These are phyloP conservation scores for Ceratocystis diversiconidia DNA, from an alignment of 2,329 filamentous ascomycete species.

Conservation along the genomic window DNA sequence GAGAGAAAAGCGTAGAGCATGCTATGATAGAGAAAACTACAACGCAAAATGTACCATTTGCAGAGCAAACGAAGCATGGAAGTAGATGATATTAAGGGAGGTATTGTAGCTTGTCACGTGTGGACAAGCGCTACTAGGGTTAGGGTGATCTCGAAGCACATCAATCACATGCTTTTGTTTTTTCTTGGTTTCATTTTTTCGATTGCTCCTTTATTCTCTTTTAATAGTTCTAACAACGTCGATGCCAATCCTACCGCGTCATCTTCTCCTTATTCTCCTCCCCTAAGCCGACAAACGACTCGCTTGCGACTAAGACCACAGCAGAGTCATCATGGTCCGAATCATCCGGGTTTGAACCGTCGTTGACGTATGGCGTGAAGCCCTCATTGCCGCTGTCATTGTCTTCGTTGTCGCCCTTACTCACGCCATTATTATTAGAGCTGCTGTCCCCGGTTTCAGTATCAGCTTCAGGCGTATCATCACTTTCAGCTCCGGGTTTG, in stretches of 20 bases:
- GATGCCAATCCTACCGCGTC: not conserved
- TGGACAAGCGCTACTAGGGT: not conserved
- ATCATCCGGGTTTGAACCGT: not conserved
- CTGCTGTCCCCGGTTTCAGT: not conserved
- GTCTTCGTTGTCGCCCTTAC: not conserved
- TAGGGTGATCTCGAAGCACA: not conserved
- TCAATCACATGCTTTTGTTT: not conserved
- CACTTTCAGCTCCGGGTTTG: too few relatives aligned
- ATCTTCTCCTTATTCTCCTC: not conserved
- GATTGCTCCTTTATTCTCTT: not conserved
- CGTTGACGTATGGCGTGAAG: not conserved
- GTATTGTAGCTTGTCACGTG: not conserved
- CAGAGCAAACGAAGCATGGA: not conserved
- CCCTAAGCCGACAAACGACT: not conserved
- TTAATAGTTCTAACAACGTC: not conserved
- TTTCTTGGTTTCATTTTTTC: not conserved
- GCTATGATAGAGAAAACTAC: not conserved
- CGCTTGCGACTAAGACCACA: not conserved
- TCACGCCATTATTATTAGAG: not conserved
- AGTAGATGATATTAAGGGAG: not conserved
- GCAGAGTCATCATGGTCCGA: conserved; percentile 1
- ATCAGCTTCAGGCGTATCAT: not conserved
- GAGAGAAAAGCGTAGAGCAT: not conserved
- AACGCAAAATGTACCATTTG: too few relatives aligned
- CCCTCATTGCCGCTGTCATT: conserved; percentile 1